Evolutionary conservation across 805 yeast species (phyloP).

Genomic region (Ogataea dorogensis): DNA sequence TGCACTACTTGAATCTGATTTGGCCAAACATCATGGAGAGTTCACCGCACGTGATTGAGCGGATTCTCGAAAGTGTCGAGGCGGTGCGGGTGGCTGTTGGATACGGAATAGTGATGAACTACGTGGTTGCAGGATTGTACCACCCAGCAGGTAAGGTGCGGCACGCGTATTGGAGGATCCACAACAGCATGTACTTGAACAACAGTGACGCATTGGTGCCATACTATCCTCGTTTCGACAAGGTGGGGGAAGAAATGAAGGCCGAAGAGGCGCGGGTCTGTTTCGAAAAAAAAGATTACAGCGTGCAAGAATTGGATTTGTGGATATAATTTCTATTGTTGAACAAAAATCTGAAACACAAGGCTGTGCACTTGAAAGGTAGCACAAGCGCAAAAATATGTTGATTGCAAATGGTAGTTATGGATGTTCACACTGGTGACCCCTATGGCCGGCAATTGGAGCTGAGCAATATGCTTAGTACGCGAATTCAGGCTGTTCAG

Average conservation of each 20-base stretch:
- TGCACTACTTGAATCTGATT: constrained; percentile 76
- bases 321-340: constrained; percentile 25
- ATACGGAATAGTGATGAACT: constrained; percentile 67
- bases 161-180: constrained; percentile 79
- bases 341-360: constrained; percentile 19
- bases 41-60: constrained; percentile 88
- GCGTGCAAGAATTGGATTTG: constrained; percentile 32
- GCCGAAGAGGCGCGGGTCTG: constrained; percentile 14
- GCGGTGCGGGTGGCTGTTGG: constrained; percentile 74
- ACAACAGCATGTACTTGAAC: constrained; percentile 73
- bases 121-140: constrained; percentile 83
- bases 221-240: constrained; percentile 63
- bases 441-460: constrained; percentile 27
- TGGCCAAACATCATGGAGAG: constrained; percentile 91
- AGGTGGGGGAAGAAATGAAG: constrained; percentile 24
- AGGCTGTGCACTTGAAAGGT: constrained; percentile 19
- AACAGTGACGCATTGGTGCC: constrained; percentile 78
- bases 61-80: constrained; percentile 79
- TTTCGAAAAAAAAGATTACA: constrained; percentile 22
- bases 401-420: constrained; percentile 2
- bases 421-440: constrained; percentile 13
- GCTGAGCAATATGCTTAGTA: constrained; percentile 20
- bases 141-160: constrained; percentile 92
- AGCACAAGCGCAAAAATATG: constrained; percentile 7
- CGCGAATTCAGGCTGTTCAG: constrained; percentile 26